Conservation (phyloP, 345 rosid genomes). For the Syzygium aqueum region DNA sequence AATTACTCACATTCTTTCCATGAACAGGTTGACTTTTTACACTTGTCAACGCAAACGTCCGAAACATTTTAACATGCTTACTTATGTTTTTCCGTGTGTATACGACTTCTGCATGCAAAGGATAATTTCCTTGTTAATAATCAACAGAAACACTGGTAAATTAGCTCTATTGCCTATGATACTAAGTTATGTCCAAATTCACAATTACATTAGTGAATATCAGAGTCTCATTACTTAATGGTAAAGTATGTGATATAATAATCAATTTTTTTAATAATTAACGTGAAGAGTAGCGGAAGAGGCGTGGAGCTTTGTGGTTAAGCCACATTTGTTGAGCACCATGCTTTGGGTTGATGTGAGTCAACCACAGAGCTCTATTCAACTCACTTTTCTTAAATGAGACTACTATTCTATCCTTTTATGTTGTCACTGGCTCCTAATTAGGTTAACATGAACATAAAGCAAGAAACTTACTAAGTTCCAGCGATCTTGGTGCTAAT, state of each 20-base stretch:
- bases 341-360: not conserved
- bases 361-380: not conserved
- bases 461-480: conserved; percentile 11
- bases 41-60: not conserved
- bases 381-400: not conserved
- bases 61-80: not conserved
- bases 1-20: not conserved
- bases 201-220: not conserved
- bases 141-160: not conserved
- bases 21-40: not conserved
- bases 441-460: not conserved
- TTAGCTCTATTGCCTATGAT: not conserved
- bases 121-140: no score
- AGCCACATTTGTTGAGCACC: not conserved
- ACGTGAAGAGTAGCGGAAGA: not conserved
- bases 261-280: not conserved
- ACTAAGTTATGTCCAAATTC: not conserved
- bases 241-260: not conserved
- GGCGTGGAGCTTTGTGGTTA: not conserved
- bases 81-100: not conserved
- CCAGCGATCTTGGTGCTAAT: conserved; percentile 26
- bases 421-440: not conserved
- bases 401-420: not conserved
- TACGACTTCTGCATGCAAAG: no score
- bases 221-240: not conserved